Conservation (phyloP, 768 basidiomycete species). For the Stropharia rugosoannulata region DNA sequence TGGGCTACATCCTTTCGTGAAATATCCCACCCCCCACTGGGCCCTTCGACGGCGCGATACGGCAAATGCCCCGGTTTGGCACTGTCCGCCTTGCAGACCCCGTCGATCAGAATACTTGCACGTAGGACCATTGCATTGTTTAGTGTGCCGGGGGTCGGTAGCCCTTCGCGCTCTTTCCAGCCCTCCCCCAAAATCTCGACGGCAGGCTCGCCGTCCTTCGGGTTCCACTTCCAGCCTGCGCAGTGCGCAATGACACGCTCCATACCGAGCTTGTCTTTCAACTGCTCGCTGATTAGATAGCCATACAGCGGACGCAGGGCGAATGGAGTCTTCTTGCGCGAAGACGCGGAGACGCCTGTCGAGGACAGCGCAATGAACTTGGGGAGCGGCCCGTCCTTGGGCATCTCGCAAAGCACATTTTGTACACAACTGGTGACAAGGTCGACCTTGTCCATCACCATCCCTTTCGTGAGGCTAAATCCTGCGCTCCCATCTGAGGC, state of each 20-base stretch:
- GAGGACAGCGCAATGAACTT: slow-evolving; percentile 53
- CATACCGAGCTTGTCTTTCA: slow-evolving; percentile 59
- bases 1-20: slow-evolving; percentile 65
- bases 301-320: slow-evolving; percentile 46
- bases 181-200: slow-evolving; percentile 36
- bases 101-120: slow-evolving; percentile 57
- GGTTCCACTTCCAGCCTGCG: slow-evolving; percentile 50
- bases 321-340: slow-evolving; percentile 44
- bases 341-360: slow-evolving; percentile 42
- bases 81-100: slow-evolving; percentile 38
- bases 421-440: slow-evolving; percentile 56
- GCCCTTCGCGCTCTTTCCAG: slow-evolving; percentile 40
- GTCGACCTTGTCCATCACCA: slow-evolving; percentile 45
- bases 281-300: slow-evolving; percentile 40
- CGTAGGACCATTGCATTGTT: slow-evolving; percentile 48
- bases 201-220: slow-evolving; percentile 32
- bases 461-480: slow-evolving; percentile 40
- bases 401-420: slow-evolving; percentile 55
- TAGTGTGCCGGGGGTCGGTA: slow-evolving; percentile 42
- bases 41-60: slow-evolving; percentile 42
- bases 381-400: slow-evolving; percentile 27
- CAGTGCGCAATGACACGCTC: slow-evolving; percentile 51
- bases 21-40: slow-evolving; percentile 44
- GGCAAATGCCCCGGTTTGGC: slow-evolving; percentile 26
- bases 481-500: slow-evolving; percentile 15